Evolutionary conservation across 2,329 filamentous ascomycete genomes (phyloP).

Genomic region (Davidsoniella eucalypti): DNA sequence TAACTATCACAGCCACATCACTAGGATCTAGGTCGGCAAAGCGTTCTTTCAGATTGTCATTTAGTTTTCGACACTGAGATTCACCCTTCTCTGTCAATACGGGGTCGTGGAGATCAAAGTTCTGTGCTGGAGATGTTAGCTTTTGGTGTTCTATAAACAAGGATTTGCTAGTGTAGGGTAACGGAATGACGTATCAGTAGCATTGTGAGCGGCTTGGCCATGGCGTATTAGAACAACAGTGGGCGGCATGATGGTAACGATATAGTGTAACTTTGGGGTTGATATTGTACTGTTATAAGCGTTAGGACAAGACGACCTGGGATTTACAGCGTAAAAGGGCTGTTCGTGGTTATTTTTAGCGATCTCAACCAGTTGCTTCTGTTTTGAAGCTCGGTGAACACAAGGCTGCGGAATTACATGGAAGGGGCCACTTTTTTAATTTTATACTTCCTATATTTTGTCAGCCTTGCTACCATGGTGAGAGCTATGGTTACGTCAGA

Average conservation of each 20-base stretch:
- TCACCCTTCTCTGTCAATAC: conserved; percentile 32
- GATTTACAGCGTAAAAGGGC: too few species aligned
- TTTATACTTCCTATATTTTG: neutral
- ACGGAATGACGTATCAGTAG: conserved; percentile 27
- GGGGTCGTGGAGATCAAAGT: conserved; percentile 34
- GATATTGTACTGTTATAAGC: neutral
- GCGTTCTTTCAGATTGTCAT: conserved; percentile 25
- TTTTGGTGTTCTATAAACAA: neutral
- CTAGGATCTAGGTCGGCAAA: conserved; percentile 19
- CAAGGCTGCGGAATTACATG: neutral
- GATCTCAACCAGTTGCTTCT: too few species aligned
- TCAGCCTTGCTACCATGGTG: neutral
- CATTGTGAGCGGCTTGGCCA: conserved; percentile 53
- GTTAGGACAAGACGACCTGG: too few species aligned
- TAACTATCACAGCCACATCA: conserved; percentile 38
- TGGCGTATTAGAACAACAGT: conserved; percentile 73
- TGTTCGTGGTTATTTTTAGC: too few species aligned
- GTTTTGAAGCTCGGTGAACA: neutral
- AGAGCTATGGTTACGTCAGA: neutral
- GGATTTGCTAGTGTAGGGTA: conserved; percentile 11
- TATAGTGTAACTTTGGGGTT: neutral
- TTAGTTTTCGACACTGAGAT: conserved; percentile 30
- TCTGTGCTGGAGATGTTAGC: conserved; percentile 20
- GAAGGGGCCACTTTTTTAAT: neutral
- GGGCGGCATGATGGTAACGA: conserved; percentile 27